These are phyloP conservation scores for Stachybotrys echinatus DNA, from an alignment of 2,329 filamentous ascomycete species.

Conservation along the genomic window DNA sequence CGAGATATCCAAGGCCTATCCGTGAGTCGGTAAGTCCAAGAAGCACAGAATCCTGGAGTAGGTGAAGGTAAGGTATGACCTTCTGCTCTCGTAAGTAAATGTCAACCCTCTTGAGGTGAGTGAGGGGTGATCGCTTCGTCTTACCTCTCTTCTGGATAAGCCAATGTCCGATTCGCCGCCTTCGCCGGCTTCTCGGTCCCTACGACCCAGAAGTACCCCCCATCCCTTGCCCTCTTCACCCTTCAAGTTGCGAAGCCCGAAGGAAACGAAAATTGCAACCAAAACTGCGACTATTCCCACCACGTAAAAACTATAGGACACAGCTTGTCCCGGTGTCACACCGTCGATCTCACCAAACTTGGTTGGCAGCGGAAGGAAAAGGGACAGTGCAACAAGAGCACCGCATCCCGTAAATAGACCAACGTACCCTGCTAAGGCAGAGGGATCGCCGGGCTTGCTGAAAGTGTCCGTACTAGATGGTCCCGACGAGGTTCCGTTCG, in stretches of 20 bases:
- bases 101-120: constrained; percentile 6
- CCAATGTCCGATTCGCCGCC: constrained; percentile 4
- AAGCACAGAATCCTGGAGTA: constrained; percentile 57
- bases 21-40: constrained; percentile 71
- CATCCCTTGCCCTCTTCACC: constrained; percentile 78
- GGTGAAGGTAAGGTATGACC: constrained; percentile 51
- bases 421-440: constrained; percentile 76
- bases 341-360: constrained; percentile 67
- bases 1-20: constrained; percentile 84
- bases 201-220: constrained; percentile 46
- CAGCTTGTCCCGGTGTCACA: constrained; percentile 66
- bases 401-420: constrained; percentile 91
- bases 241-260: constrained; percentile 64
- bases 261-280: constrained; percentile 69
- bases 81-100: constrained; percentile 12
- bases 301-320: constrained; percentile 82
- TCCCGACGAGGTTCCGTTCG: constrained; percentile 14
- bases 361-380: constrained; percentile 86
- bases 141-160: not conserved
- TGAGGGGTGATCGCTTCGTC: not conserved
- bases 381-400: constrained; percentile 72
- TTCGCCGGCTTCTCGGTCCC: constrained; percentile 16
- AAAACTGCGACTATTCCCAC: constrained; percentile 68
- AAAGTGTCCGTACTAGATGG: constrained; percentile 11
- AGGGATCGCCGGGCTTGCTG: constrained; percentile 38